phyloP scores from a whole-genome alignment of 108 stramenopile genomes.

The Pseudonitzschia pungens region DNA sequence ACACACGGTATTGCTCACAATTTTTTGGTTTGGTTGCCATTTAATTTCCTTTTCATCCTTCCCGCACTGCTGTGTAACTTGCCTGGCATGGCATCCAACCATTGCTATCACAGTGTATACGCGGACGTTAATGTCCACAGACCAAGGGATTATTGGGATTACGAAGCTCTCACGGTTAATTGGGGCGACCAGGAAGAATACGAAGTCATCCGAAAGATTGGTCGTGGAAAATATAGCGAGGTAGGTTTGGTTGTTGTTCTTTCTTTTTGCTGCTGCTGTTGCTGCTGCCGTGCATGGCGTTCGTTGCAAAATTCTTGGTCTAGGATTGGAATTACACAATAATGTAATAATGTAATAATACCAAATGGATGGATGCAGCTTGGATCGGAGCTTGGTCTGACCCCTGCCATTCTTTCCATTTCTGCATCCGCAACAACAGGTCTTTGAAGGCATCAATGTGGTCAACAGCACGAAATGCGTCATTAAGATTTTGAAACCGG shows the following conservation, averaged over 20 bases:
- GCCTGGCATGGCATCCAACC: background rate
- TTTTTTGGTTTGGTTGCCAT: too few relatives aligned
- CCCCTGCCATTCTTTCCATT: background rate
- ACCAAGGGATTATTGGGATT: slow-evolving; percentile 99
- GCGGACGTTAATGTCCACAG: slow-evolving; percentile 98
- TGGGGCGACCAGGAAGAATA: slow-evolving; percentile 99
- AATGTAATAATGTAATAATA: too few relatives aligned
- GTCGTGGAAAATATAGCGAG: slow-evolving; percentile 98
- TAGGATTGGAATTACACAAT: background rate
- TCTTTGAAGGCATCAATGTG: slow-evolving; percentile 97
- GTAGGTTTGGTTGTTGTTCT: slow-evolving; percentile 27
- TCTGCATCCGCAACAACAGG: slow-evolving; percentile 34
- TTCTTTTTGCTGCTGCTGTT: background rate
- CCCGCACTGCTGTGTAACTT: background rate
- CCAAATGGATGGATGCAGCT: too few relatives aligned
- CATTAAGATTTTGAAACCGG: slow-evolving; percentile 99
- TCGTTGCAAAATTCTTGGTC: background rate
- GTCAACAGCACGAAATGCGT: slow-evolving; percentile 96
- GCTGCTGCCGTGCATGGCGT: background rate
- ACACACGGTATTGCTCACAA: too few relatives aligned
- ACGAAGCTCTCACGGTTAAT: slow-evolving; percentile 96
- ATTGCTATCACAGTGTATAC: slow-evolving; percentile 91
- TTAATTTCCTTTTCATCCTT: background rate
- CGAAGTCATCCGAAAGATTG: slow-evolving; percentile 99
- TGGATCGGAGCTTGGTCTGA: background rate